Base-by-base conservation (phyloP, 169 alveolate species). In the Miamiensis avidus region DNA sequence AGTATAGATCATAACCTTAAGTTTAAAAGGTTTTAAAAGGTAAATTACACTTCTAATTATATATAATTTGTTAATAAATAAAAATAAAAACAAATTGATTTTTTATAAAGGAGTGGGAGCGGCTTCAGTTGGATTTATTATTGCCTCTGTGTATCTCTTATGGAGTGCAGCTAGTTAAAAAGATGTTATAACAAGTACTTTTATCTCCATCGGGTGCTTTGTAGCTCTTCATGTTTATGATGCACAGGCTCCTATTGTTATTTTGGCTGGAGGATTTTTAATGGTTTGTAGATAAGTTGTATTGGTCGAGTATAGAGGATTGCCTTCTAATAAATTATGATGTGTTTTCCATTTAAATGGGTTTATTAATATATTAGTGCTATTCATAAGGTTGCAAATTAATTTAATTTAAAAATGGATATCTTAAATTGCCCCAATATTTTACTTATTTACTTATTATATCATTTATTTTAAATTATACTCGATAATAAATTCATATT, bases 251-350 rank as follows among this genome's bases (percentile, higher is more conserved):
- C 84, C 84, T 4, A 49, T 49, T 27, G 76, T 79, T 4, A 72
- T 79, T 6, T 64, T 79, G 64, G 29, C 30, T 28, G 76, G 84
- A 49, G 84, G 84, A 15, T 31, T 65, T 29, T 79, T 79, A 27
- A 79, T 65, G 74, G 76, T 79, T 64, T 65, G 65, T 29, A 65
- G 84, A 34, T 79, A 49, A 16, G 65, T 79, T 75, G 65, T 74
- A n/a, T 72, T 79, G 11, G 33, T 28, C n/a, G 29, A 79, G n/a
- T 79, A 79, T 31, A 79, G 84, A 65, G 84, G 84, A 49, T 49
- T 49, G 20, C 69, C 69, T 49, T 11, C 26, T 20, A 49, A 49
- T 49, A 11, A 20, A 49, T 49, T 49, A 11, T 49, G 69, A 49
- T 11, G 20, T n/a, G n/a, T n/a, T n/a, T n/a, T n/a, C n/a, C n/a